phyloP scores from a whole-genome alignment of 495 filamentous ascomycete genomes.

The Podospora comata region DNA sequence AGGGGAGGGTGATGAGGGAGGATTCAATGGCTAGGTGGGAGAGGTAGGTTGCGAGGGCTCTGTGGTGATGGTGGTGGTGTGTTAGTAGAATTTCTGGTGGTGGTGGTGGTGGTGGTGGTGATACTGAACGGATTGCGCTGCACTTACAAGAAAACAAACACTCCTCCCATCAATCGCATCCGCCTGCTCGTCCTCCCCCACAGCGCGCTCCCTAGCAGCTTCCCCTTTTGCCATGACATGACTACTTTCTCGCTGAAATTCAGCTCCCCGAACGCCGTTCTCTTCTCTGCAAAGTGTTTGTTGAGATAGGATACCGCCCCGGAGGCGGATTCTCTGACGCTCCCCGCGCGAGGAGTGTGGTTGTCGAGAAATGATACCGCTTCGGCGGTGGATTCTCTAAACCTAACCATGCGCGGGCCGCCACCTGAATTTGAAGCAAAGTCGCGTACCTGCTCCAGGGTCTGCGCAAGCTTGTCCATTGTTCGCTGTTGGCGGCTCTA shows the following conservation, averaged over 20 bases:
- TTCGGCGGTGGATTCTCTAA: slow-evolving; percentile 1
- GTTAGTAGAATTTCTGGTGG: neutral
- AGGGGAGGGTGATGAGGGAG: slow-evolving; percentile 24
- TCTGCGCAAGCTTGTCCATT: neutral
- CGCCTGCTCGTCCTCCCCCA: slow-evolving; percentile 36
- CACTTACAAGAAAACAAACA: slow-evolving; percentile 32
- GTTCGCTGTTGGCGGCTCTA: neutral
- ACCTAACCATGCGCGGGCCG: neutral
- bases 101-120: neutral
- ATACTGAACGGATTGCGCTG: no score
- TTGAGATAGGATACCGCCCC: neutral
- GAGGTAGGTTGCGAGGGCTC: slow-evolving; percentile 23
- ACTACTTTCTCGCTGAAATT: slow-evolving; percentile 24
- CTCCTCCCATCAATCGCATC: slow-evolving; percentile 29
- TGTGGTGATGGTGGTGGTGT: neutral
- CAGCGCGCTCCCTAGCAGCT: slow-evolving; percentile 20
- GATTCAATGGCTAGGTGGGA: slow-evolving; percentile 15
- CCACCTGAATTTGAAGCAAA: neutral
- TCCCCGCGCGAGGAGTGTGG: neutral
- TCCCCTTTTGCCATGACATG: slow-evolving; percentile 23
- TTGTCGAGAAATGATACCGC: neutral
- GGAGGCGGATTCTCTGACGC: slow-evolving; percentile 1
- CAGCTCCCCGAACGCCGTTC: slow-evolving; percentile 16
- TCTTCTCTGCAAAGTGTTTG: neutral
- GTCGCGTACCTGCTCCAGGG: neutral